Base-by-base conservation (phyloP, 208 protist species). In the Wallacemonas collosoma region DNA sequence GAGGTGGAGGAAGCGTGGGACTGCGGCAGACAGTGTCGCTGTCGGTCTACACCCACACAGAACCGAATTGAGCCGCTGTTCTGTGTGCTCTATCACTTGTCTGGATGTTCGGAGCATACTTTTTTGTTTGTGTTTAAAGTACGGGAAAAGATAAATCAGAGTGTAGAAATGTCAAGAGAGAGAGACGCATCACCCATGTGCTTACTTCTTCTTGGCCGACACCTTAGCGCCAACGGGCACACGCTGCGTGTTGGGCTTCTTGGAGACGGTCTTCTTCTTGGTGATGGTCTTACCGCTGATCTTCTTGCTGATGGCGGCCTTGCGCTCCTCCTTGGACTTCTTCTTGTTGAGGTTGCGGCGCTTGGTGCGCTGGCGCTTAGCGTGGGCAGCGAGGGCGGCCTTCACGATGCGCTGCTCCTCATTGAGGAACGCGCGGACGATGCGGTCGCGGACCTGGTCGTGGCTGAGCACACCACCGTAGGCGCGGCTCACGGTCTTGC, bases 371-470 rank as follows among this genome's bases (percentile, higher is more conserved):
- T 88, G 85, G 82, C 77, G 71, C 83, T 90, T 90, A 61, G 78
- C 79, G 79, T 91, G 83, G 54, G 88, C 87, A 70, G 80, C 83
- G 55, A 95, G 83, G 47, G 86, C 89, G 56, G 89, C 75, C 97
- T 99, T 99, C 62, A 99, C 98, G 76, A 99, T 98, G 90, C 98
- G 99, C 90, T 99, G 97, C 91, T 99, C 98, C 94, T 99, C 98
- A 60, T 99, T 93, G 69, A 99, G 95, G 97, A 99, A 99, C 64
- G 98, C 98, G 76, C 98, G 96, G 54, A 99, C 85, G 79, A 99
- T 94, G 80, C 98, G 92, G 68, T 99, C 89, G 73, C 95, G 93
- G 70, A 99, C 97, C 84, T 98, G 98, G 50, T 77, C 90, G 73
- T 94, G 82, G 90, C 96, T 99, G 61, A 98, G 88, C 71, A 97